phyloP scores from a whole-genome alignment of 2,329 filamentous ascomycete genomes.

The Capronia americana region DNA sequence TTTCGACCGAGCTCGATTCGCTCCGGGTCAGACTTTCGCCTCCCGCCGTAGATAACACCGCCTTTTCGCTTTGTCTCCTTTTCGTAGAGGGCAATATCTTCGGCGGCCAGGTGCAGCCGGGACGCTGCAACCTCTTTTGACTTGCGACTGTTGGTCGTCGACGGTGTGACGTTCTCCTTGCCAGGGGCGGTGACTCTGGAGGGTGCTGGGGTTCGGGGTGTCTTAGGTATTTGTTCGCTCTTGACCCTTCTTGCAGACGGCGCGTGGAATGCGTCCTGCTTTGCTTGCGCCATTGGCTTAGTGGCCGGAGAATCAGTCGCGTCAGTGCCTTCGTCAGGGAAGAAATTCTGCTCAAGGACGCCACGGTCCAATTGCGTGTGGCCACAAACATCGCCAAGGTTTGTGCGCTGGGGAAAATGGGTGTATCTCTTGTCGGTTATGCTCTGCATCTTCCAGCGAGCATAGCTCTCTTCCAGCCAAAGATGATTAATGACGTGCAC shows the following conservation, averaged over 20 bases:
- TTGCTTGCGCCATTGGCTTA: conserved; percentile 46
- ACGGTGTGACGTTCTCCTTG: conserved; percentile 86
- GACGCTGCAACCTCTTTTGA: conserved; percentile 86
- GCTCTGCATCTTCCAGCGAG: conserved; percentile 78
- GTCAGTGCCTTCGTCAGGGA: conserved; percentile 47
- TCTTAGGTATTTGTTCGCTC: conserved; percentile 11
- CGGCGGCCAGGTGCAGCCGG: conserved; percentile 75
- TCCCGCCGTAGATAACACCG: conserved; percentile 66
- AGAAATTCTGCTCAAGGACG: conserved; percentile 73
- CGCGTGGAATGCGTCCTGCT: conserved; percentile 43
- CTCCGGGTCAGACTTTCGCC: conserved; percentile 53
- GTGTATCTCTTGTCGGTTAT: conserved; percentile 78
- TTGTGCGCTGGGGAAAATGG: conserved; percentile 86
- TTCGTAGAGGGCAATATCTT: conserved; percentile 88
- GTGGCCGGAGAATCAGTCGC: conserved; percentile 30
- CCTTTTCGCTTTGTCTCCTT: conserved; percentile 87
- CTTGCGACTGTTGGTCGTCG: conserved; percentile 76
- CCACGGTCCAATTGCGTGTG: conserved; percentile 81
- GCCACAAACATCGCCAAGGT: conserved; percentile 90
- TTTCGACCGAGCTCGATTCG: conserved; percentile 48
- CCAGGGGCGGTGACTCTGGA: conserved; percentile 61
- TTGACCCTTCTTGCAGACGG: conserved; percentile 34
- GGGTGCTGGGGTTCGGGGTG: conserved; percentile 60
- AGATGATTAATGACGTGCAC: conserved; percentile 90
- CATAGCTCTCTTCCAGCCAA: conserved; percentile 97